Base-by-base conservation (phyloP, 768 basidiomycete genomes). In the Panellus pusillus region DNA sequence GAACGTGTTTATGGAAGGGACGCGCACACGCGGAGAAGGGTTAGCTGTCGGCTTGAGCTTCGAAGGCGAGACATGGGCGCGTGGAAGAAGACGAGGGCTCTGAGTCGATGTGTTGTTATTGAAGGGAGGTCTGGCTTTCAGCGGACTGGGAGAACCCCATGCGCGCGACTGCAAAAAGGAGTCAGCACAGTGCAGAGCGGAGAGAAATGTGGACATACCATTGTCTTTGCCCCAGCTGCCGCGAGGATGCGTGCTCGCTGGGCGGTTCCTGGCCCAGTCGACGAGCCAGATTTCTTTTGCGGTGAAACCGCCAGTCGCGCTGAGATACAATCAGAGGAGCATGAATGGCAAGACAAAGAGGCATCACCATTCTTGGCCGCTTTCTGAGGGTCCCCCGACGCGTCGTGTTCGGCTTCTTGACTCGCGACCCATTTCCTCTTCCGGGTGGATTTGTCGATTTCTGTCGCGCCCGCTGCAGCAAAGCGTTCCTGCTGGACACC, bases 401-500 rank as follows among this genome's bases (percentile, higher is more conserved):
- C 71, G 44, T 74, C 75, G 28, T 68, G 67, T 24, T 77, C 79
- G 9, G 69, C 74, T 44, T 83, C 80, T 63, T 86, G 84, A 46
- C 81, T 78, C 15, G 81, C 85, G 4, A 83, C 79, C 87, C 87
- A 89, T 67, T 91, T 91, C 60, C 90, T 73, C 67, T 91, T 92
- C 55, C 86, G 77, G 51, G 84, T 83, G 49, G 75, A 81, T 60
- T 80, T 78, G 58, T 89, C 86, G 47, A 89, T 82, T 55, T 82
- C 83, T 2, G 77, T 79, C 18, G 75, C 79, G 20, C 78, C 77
- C 27, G 74, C 74, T 18, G 76, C 76, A 14, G 72, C 75, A 52
- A 89, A 71, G 51, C 77, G 75, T 55, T 87, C 86, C 63, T 78
- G 83, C 69, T 87, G 86, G 44, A 86, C 68, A 2, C 85, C 89